Percentiles rank a stretch among this genome's conserved stretches.
These are phyloP conservation scores for Melocanna baccifera DNA, from an alignment of 176 grass and related monocot species.

Conservation along the genomic window DNA sequence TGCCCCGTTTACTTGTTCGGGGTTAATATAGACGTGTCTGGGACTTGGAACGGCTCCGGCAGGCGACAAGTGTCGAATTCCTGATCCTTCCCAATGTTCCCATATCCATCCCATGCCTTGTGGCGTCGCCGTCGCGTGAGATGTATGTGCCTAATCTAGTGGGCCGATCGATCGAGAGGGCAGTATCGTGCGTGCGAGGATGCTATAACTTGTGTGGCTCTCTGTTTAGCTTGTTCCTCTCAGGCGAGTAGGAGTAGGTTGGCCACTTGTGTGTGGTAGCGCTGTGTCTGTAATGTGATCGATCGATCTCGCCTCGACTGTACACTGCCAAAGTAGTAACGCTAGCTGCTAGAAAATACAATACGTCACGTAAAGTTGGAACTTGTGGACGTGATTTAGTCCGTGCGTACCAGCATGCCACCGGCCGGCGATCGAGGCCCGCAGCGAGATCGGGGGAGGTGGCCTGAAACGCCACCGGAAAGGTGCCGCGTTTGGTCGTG, in stretches of 20 bases:
- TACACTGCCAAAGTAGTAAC: neutral
- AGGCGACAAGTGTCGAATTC: conserved; percentile 32
- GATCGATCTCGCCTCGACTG: neutral
- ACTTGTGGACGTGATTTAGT: neutral
- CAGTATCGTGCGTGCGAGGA: neutral
- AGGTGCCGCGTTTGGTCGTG: conserved; percentile 5
- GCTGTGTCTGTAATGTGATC: neutral
- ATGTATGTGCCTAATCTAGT: conserved; percentile 27
- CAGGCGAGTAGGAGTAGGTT: neutral
- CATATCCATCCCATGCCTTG: neutral
- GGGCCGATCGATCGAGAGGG: neutral
- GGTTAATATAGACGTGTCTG: neutral
- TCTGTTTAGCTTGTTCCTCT: neutral
- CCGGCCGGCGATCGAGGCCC: neutral
- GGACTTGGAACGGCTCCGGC: neutral
- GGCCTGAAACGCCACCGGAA: neutral
- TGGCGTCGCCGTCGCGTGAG: conserved; percentile 31
- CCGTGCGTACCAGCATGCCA: neutral
- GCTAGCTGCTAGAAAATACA: neutral
- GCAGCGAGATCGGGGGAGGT: too few relatives aligned
- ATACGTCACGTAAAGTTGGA: neutral
- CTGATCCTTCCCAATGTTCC: conserved; percentile 35
- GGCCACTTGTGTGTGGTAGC: neutral
- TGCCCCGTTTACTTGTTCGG: neutral
- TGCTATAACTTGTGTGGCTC: neutral